Evolutionary conservation across 768 basidiomycete species (phyloP).

Genomic region (Tubosaeta brunneosetosa): DNA sequence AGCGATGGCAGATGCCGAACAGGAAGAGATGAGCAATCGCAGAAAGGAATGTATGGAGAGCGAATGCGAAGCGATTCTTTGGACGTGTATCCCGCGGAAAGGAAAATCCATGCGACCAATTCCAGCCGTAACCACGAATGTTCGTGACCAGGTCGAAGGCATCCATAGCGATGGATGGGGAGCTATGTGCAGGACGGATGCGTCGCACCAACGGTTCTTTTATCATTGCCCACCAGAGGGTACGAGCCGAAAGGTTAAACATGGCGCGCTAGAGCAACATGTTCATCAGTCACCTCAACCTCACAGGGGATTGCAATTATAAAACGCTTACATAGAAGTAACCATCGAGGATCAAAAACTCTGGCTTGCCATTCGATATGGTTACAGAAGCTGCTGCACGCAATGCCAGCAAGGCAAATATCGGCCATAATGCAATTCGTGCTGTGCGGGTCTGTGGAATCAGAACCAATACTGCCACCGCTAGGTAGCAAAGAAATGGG

Average conservation of each 20-base stretch:
- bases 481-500: conserved; percentile 41
- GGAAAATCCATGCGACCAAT: conserved; percentile 41
- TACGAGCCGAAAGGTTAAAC: conserved; percentile 8
- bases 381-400: conserved; percentile 16
- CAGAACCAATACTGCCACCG: conserved; percentile 45
- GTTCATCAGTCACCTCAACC: no score
- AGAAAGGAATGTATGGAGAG: conserved; percentile 32
- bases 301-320: not conserved
- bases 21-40: conserved; percentile 34
- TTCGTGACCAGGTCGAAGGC: conserved; percentile 48
- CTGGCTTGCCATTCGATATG: conserved; percentile 1
- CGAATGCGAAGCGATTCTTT: conserved; percentile 35
- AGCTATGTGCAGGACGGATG: conserved; percentile 1
- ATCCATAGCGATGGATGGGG: conserved; percentile 25
- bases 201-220: conserved; percentile 13
- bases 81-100: conserved; percentile 38
- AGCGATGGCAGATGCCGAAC: conserved; percentile 44
- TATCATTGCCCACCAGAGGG: conserved; percentile 15
- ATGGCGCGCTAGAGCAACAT: conserved; percentile 2
- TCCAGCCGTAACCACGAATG: conserved; percentile 58
- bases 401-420: conserved; percentile 41
- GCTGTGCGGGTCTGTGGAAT: conserved; percentile 40
- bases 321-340: conserved; percentile 9
- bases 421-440: conserved; percentile 45
- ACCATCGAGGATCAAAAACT: conserved; percentile 4